These are phyloP conservation scores for Corylus americana DNA, from an alignment of 306 rosid species.

Conservation along the genomic window DNA sequence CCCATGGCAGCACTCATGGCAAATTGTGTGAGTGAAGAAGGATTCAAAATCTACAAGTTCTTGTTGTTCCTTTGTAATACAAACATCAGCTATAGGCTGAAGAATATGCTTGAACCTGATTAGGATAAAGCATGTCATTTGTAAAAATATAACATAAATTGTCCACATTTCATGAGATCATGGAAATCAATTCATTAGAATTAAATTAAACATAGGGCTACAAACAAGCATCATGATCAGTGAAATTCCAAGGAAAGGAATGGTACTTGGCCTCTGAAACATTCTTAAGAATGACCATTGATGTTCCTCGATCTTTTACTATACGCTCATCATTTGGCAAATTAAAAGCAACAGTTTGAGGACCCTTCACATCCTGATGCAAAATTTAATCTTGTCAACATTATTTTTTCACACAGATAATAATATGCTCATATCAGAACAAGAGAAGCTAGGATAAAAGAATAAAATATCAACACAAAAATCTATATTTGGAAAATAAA, in stretches of 20 bases:
- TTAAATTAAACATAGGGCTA: background rate
- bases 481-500: background rate
- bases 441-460: background rate
- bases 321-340: constrained; percentile 94
- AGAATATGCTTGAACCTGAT: constrained; percentile 86
- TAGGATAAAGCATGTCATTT: constrained; percentile 28
- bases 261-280: constrained; percentile 92
- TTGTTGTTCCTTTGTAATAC: constrained; percentile 70
- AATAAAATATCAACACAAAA: background rate
- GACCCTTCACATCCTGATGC: constrained; percentile 91
- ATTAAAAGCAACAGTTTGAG: constrained; percentile 95
- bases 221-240: constrained; percentile 16
- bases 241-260: constrained; percentile 27
- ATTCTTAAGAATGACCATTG: constrained; percentile 99
- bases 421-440: background rate
- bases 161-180: constrained; percentile 6
- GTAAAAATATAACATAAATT: constrained; percentile 6
- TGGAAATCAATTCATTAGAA: constrained; percentile 23
- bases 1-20: constrained; percentile 99
- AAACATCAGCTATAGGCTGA: constrained; percentile 75
- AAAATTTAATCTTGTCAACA: constrained; percentile 24
- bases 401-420: constrained; percentile 17
- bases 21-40: constrained; percentile 89
- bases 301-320: constrained; percentile 82
- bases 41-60: constrained; percentile 86